Conservation (phyloP, 768 basidiomycete genomes). For the Russula earlei region DNA sequence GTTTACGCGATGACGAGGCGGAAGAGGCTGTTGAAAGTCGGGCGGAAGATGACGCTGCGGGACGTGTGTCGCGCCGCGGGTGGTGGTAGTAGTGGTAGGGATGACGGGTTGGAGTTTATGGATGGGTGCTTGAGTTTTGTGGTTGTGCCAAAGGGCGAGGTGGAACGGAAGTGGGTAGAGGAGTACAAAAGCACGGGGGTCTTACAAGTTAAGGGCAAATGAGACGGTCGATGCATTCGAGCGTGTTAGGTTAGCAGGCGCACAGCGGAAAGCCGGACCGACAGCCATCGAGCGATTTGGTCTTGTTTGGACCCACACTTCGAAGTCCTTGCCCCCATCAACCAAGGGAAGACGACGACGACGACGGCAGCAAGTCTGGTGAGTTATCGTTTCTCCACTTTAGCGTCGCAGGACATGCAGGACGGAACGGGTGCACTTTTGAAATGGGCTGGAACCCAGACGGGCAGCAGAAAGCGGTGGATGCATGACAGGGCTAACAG, state of each 20-base stretch:
- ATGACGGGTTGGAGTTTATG: conserved; percentile 81
- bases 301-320: background rate
- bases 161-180: conserved; percentile 84
- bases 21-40: conserved; percentile 79
- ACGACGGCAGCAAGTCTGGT: conserved; percentile 8
- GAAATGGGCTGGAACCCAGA: background rate
- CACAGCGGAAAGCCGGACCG: conserved; percentile 1
- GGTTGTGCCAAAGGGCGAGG: conserved; percentile 65
- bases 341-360: conserved; percentile 9
- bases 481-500: background rate
- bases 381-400: background rate
- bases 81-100: conserved; percentile 38
- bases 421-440: background rate
- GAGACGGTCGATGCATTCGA: conserved; percentile 49
- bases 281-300: background rate
- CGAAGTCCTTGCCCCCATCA: background rate
- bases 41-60: conserved; percentile 77
- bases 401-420: background rate
- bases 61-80: conserved; percentile 63
- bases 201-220: conserved; percentile 32
- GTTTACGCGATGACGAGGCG: conserved; percentile 77
- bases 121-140: conserved; percentile 76
- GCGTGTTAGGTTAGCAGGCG: conserved; percentile 4
- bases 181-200: conserved; percentile 30
- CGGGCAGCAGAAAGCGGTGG: conserved; percentile 3